Conservation (phyloP, 2,329 filamentous ascomycete species). For the Fusarium goolgardi region DNA sequence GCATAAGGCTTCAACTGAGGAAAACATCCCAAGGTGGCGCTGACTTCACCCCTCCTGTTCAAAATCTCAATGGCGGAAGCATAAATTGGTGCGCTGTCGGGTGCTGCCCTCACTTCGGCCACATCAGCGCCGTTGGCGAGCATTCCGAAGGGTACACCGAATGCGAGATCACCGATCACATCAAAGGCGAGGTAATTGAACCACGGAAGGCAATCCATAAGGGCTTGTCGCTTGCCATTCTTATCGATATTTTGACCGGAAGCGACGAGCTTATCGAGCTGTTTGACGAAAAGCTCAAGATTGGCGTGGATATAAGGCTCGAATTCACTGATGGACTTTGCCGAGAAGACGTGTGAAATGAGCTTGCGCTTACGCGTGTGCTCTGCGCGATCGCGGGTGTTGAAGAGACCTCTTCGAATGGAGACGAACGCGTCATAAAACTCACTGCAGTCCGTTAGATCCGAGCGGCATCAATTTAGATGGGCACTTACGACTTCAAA, state of each 20-base stretch:
- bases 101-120: conserved; percentile 75
- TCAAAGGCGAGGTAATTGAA: conserved; percentile 69
- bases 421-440: conserved; percentile 95
- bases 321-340: conserved; percentile 84
- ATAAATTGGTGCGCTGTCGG: conserved; percentile 71
- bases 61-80: conserved; percentile 87
- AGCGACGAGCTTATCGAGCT: conserved; percentile 74
- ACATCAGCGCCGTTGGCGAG: conserved; percentile 79
- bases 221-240: conserved; percentile 70
- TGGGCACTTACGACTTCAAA: conserved; percentile 69
- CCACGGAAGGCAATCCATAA: conserved; percentile 81
- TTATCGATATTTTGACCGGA: conserved; percentile 62
- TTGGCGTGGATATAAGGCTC: conserved; percentile 90
- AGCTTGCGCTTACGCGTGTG: conserved; percentile 92
- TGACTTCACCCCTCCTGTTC: conserved; percentile 89
- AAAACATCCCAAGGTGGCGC: conserved; percentile 79
- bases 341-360: conserved; percentile 85
- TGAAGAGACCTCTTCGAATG: conserved; percentile 87
- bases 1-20: conserved; percentile 83
- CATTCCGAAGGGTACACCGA: conserved; percentile 72
- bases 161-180: conserved; percentile 62
- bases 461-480: accelerated
- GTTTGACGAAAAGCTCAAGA: conserved; percentile 75
- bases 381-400: conserved; percentile 83
- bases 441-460: conserved; percentile 62